phyloP scores from a whole-genome alignment of 345 rosid species.

The Acer yangbiense region DNA sequence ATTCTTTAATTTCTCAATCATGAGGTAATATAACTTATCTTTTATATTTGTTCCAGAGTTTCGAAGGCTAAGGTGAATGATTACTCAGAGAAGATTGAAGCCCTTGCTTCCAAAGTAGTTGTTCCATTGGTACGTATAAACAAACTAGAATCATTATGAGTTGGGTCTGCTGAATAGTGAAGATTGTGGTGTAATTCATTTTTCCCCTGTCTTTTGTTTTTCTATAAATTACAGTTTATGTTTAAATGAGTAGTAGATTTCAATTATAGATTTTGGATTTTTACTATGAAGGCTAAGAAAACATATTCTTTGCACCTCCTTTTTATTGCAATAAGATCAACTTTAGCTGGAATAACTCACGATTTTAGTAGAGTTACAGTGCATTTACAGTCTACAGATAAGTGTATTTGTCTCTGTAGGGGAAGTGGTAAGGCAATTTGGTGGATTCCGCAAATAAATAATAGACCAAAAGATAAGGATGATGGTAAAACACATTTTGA shows the following conservation, averaged over 20 bases:
- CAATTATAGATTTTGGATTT: not conserved
- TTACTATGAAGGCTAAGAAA: not conserved
- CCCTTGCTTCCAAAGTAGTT: slow-evolving; percentile 62
- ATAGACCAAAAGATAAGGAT: not conserved
- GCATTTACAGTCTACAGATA: too few relatives aligned
- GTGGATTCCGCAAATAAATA: not conserved
- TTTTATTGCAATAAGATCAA: not conserved
- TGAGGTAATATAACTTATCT: not conserved
- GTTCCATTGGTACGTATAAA: slow-evolving; percentile 44
- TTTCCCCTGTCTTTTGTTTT: not conserved
- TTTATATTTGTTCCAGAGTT: slow-evolving; percentile 47
- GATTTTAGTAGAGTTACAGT: not conserved
- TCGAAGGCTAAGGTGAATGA: slow-evolving; percentile 77
- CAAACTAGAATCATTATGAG: slow-evolving; percentile 2
- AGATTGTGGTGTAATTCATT: not conserved
- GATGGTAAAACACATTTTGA: not conserved
- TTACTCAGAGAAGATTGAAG: slow-evolving; percentile 78
- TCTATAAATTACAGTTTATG: not conserved
- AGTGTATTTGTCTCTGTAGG: not conserved
- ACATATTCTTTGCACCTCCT: not conserved
- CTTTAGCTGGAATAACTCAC: not conserved
- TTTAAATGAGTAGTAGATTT: not conserved
- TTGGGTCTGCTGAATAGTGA: not conserved
- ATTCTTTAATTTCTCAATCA: not conserved
- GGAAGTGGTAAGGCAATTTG: not conserved